phyloP scores from a whole-genome alignment of 768 basidiomycete species.

The Auricularia cornea region DNA sequence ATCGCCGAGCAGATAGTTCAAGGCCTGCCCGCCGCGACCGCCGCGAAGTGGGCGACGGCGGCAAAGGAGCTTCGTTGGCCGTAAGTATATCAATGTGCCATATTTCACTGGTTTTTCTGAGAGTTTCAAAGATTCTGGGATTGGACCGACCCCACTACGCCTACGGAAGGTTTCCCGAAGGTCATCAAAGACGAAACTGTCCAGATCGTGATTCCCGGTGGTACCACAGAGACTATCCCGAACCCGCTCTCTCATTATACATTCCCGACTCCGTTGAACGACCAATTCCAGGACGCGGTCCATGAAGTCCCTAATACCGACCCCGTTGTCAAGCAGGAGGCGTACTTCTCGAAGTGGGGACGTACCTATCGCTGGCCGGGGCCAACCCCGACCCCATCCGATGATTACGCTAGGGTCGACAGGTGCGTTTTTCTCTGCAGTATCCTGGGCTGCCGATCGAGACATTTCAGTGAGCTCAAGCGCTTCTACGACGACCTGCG shows the following conservation, averaged over 20 bases:
- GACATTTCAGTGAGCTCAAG: background rate
- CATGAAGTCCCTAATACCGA: background rate
- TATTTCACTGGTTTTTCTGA: background rate
- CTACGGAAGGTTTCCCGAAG: slow-evolving; percentile 1
- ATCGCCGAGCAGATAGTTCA: slow-evolving; percentile 3
- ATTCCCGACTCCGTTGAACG: background rate
- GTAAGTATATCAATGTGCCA: background rate
- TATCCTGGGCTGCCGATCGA: background rate
- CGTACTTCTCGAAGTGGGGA: slow-evolving; percentile 11
- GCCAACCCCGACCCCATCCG: slow-evolving; percentile 16
- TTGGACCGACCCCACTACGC: slow-evolving; percentile 1
- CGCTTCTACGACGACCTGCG: slow-evolving; percentile 12
- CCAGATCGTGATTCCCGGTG: slow-evolving; percentile 7
- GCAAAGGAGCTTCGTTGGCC: slow-evolving; percentile 4
- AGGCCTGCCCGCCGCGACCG: slow-evolving; percentile 1
- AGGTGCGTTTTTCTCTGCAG: slow-evolving; percentile 14
- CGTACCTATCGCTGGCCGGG: slow-evolving; percentile 16
- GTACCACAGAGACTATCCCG: slow-evolving; percentile 20
- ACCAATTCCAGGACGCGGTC: background rate
- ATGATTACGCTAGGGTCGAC: slow-evolving; percentile 17
- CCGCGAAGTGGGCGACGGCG: background rate
- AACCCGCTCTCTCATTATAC: slow-evolving; percentile 19
- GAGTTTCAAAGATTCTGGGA: slow-evolving; percentile 1
- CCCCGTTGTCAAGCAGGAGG: background rate
- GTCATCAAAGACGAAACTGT: background rate